Evolutionary conservation across 257 asterid genomes (phyloP).

Genomic region (Capsicum rhomboideum): DNA sequence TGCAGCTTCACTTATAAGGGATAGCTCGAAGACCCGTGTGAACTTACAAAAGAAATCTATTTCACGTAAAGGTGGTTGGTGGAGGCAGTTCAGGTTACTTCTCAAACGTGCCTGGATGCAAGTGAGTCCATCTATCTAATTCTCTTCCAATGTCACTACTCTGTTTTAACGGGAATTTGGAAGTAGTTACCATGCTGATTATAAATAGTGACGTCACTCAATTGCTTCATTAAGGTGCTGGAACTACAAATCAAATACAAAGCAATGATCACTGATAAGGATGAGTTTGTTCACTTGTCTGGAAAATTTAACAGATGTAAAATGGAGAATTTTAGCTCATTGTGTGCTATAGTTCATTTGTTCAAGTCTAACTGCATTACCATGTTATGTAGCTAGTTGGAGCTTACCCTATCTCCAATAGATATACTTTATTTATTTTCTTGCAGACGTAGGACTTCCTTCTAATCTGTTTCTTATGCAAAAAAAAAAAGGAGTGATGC

Average conservation of each 20-base stretch:
- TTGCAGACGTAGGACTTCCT: background rate
- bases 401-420: background rate
- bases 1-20: slow-evolving; percentile 50
- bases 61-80: slow-evolving; percentile 70
- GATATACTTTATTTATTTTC: background rate
- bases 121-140: slow-evolving; percentile 24
- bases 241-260: background rate
- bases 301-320: background rate
- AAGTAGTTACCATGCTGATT: background rate
- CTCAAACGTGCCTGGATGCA: slow-evolving; percentile 99
- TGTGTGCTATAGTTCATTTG: background rate
- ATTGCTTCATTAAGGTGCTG: background rate
- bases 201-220: background rate
- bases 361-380: background rate
- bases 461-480: background rate
- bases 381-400: background rate
- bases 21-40: slow-evolving; percentile 19
- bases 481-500: background rate
- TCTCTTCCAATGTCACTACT: background rate
- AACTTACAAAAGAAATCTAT: slow-evolving; percentile 31
- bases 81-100: slow-evolving; percentile 78
- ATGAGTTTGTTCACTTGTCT: background rate
- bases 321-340: background rate
- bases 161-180: background rate
- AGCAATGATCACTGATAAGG: background rate